Evolutionary conservation across 139 green algal species (phyloP), one percentile per base, ranked within the genome.

Genomic region (Spirogloea muscicola): DNA sequence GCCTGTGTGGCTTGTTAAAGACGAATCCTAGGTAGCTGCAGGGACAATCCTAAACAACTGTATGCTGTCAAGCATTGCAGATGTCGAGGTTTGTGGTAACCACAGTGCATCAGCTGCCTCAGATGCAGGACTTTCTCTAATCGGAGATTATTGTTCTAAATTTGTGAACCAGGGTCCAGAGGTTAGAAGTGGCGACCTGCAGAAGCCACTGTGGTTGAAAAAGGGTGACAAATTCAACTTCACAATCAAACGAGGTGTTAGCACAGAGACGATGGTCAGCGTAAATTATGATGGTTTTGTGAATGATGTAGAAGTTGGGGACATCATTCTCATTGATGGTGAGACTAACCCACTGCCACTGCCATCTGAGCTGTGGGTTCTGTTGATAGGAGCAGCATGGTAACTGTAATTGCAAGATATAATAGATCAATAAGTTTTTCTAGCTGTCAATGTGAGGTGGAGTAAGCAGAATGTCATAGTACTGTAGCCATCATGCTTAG

Each of bases 231-330:
- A 21, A 33, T 68, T 84, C 68, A 83, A 49, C 0, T 83, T 84
- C 62, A 84, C 77, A 25, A 85, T 83, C 63, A 67, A 68, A 7
- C 64, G 80, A 2, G 77, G 78, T 18, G 37, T 83, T 10, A 78
- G 49, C 40, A 48, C 27, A 46, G 29, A 85, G 25, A 75, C 58
- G 38, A 49, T n/a, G 34, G 74, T 83, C 33, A 85, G 72, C 51
- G 78, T 84, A 44, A 84, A 84, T 58, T 84, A 84, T 52, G 75
- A 83, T 38, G 78, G 72, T 58, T 81, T 81, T 31, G 58, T 81
- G 16, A 46, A 68, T 33, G 73, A 81, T 39, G 73, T 81, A 6
- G 64, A 68, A 31, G 76, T 84, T 27, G 78, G 68, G 25, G 77
- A 84, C 63, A 55, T 55, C n/a, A 62, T 84, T 34, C 78, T 84